Percentiles rank a stretch among this genome's conserved stretches.
These are phyloP conservation scores for Pinus tabuliformis DNA, from an alignment of 75 land plant genomes.

Conservation along the genomic window DNA sequence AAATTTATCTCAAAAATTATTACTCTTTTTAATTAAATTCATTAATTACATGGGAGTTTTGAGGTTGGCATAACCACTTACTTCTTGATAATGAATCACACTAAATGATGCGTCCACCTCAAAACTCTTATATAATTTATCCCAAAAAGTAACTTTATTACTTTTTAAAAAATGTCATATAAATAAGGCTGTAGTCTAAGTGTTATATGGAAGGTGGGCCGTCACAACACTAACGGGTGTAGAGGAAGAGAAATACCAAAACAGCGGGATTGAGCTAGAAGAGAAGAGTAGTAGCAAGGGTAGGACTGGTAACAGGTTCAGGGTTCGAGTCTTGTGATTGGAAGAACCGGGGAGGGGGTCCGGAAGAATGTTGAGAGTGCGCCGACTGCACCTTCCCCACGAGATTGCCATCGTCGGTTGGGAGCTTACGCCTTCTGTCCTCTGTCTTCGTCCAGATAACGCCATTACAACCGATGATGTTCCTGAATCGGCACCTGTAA, in stretches of 20 bases:
- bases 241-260: background rate
- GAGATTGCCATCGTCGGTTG: conserved; percentile 96
- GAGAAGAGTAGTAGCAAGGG: background rate
- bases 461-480: conserved; percentile 63
- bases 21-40: too few relatives aligned
- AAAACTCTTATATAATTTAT: too few relatives aligned
- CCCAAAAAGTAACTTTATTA: too few relatives aligned
- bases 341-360: conserved; percentile 13
- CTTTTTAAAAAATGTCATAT: too few relatives aligned
- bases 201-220: background rate
- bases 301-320: conserved; percentile 2
- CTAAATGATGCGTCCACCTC: too few relatives aligned
- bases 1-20: too few relatives aligned
- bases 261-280: background rate
- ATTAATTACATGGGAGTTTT: too few relatives aligned
- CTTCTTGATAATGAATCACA: too few relatives aligned
- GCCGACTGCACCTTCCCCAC: conserved; percentile 90
- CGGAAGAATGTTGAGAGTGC: conserved; percentile 94
- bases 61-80: too few relatives aligned
- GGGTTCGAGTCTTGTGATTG: background rate
- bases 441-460: conserved; percentile 58
- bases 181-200: too few relatives aligned
- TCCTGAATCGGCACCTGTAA: conserved; percentile 64
- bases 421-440: conserved; percentile 89
- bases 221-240: conserved; percentile 45